Base-by-base conservation (phyloP, 148 eudicot genomes). In the Dianthus caryophyllus region DNA sequence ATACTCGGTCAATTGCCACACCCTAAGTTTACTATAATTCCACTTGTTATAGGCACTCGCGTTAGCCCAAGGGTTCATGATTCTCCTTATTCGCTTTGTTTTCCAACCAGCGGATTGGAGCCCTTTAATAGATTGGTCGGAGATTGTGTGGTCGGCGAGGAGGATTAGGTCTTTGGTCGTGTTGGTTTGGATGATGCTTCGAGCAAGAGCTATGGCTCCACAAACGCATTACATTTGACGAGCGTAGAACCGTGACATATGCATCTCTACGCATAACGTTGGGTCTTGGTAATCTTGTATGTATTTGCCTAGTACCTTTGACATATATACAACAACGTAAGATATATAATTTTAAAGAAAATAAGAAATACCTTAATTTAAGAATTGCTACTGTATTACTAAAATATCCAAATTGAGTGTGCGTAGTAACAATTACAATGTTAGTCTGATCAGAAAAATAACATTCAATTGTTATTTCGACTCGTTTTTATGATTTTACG, bases 1-100 rank as follows among this genome's bases (percentile, higher is more conserved):
- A 69, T 88, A 88, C 17, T 86, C 75, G 1, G 61, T 79, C 36
- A 88, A 77, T 29, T 82, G 85, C 88, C 88, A 88, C 20, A 82
- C 84, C 8, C 91, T 65, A n/a, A 88, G 87, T 54, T 86, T 88
- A 82, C 88, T 88, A 53, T 88, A 88, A 73, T 88, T 88, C 83
- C 85, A 86, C 43, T 80, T 74, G 51, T 88, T 88, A 73, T 88
- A 86, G 11, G 96, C 73, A 24, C 71, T 58, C 41, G 46, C 41
- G 47, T 60, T 49, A 9, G 96, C 83, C 24, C 63, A 71, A 2
- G 91, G 88, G 71, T 82, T 84, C 18, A 76, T 71, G 20, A 88
- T 84, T 9, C 96, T 84, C 21, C 76, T 41, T 21, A 84, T 82
- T 6, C 25, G 72, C 61, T 80, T 77, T 58, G 78, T 69, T 49